A percentile compares a stretch with the other conserved stretches of the same genome.
Evolutionary conservation across 1,139 yeast species (phyloP).

Genomic region (Kodamaea anthophila): DNA sequence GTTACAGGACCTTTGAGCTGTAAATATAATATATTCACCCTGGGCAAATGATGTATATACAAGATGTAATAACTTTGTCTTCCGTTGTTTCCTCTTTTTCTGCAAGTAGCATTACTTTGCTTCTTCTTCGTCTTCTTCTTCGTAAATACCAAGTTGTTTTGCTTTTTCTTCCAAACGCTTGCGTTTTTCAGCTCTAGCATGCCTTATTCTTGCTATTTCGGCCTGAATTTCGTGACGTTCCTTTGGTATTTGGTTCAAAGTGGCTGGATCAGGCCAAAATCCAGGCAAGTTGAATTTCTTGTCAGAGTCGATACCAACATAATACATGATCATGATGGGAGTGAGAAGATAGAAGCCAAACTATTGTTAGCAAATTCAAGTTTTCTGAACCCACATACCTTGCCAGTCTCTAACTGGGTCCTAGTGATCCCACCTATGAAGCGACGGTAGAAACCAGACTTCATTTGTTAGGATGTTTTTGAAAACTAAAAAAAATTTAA

Average conservation of each 20-base stretch:
- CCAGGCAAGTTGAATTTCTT: constrained; percentile 88
- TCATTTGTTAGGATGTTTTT: constrained; percentile 9
- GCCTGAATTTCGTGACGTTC: constrained; percentile 90
- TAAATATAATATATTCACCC: no score
- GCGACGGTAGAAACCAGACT: constrained; percentile 19
- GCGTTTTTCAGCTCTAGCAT: constrained; percentile 69
- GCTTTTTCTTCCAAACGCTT: constrained; percentile 69
- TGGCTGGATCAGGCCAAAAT: constrained; percentile 94
- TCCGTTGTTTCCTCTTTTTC: constrained; percentile 1
- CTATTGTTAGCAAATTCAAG: constrained; percentile 20
- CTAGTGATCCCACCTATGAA: constrained; percentile 39
- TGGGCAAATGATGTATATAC: constrained; percentile 1
- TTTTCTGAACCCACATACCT: constrained; percentile 44
- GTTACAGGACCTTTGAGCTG: no score
- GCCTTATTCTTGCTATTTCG: constrained; percentile 79
- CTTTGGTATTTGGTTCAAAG: constrained; percentile 84
- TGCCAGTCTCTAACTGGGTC: constrained; percentile 63
- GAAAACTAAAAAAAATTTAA: constrained; percentile 2
- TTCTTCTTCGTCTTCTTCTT: constrained; percentile 19
- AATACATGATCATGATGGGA: constrained; percentile 86
- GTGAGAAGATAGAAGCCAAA: constrained; percentile 82
- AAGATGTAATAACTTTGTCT: constrained; percentile 1
- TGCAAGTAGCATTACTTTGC: no score
- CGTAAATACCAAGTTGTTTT: constrained; percentile 55
- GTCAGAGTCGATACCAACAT: constrained; percentile 86